Percentiles rank a stretch among this genome's conserved stretches.
Conservation (phyloP, 1,284 basidiomycete genomes). For the Peniophora sp. region DNA sequence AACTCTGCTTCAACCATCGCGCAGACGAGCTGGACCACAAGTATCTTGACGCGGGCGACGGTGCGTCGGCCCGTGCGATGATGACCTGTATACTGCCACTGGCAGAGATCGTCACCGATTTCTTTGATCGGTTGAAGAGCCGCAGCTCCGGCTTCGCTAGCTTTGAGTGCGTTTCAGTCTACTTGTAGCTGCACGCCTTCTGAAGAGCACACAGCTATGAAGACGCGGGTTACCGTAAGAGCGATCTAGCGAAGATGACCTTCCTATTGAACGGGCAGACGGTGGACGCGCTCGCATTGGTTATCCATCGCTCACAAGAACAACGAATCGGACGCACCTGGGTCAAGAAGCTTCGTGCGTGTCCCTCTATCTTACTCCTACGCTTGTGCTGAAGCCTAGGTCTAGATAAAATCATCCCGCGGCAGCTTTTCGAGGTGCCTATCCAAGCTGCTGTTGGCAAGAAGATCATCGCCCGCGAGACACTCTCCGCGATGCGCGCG, state of each 20-base stretch:
- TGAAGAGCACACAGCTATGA: constrained; percentile 58
- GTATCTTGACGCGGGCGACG: constrained; percentile 59
- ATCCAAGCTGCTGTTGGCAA: constrained; percentile 85
- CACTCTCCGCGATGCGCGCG: constrained; percentile 79
- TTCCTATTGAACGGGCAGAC: constrained; percentile 83
- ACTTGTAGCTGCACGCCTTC: not conserved
- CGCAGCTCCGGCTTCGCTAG: constrained; percentile 88
- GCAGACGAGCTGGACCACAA: constrained; percentile 74
- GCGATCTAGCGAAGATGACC: constrained; percentile 81
- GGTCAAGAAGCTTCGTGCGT: constrained; percentile 85
- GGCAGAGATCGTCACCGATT: constrained; percentile 87
- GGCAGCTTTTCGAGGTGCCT: constrained; percentile 90
- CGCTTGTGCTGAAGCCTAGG: not conserved
- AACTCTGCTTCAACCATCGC: constrained; percentile 75
- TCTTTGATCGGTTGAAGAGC: constrained; percentile 89
- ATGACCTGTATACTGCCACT: constrained; percentile 80
- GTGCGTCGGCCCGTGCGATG: constrained; percentile 57
- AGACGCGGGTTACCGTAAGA: constrained; percentile 77
- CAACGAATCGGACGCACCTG: constrained; percentile 70
- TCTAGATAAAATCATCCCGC: constrained; percentile 81
- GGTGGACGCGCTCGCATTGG: constrained; percentile 87
- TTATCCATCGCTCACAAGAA: constrained; percentile 74
- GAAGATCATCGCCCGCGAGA: constrained; percentile 87
- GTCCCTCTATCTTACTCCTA: not conserved
- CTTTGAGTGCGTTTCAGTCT: constrained; percentile 62